Percentiles rank a stretch among this genome's conserved stretches.
Evolutionary conservation across 129 eudicot species (phyloP).

Genomic region (Flaveria trinervia): DNA sequence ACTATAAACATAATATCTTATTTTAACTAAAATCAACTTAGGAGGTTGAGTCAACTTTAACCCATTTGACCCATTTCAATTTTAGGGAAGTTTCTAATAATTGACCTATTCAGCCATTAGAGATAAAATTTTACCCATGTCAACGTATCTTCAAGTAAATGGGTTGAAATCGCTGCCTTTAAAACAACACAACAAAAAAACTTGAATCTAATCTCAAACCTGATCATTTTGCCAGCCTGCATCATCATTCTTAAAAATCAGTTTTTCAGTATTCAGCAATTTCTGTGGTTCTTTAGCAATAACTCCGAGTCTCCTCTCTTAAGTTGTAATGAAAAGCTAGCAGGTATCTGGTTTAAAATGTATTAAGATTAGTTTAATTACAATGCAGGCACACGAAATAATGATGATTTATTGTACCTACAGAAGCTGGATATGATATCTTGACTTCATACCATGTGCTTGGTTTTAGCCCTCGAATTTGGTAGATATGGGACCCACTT

Average conservation of each 20-base stretch:
- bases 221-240: slow-evolving; percentile 29
- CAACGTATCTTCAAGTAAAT: neutral
- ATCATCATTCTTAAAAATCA: slow-evolving; percentile 66
- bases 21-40: neutral
- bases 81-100: neutral
- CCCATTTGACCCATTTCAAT: neutral
- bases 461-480: slow-evolving; percentile 64
- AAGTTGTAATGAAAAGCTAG: slow-evolving; percentile 73
- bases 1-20: neutral
- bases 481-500: slow-evolving; percentile 65
- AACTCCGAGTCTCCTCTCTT: slow-evolving; percentile 43
- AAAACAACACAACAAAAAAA: neutral
- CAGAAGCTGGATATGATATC: slow-evolving; percentile 99
- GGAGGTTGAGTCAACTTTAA: neutral
- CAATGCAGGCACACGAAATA: neutral
- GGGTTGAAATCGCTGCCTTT: neutral
- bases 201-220: slow-evolving; percentile 44
- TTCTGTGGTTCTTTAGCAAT: slow-evolving; percentile 54
- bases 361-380: neutral
- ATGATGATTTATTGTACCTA: slow-evolving; percentile 44
- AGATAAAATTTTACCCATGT: neutral
- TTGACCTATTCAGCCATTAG: neutral
- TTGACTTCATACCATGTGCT: slow-evolving; percentile 90
- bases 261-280: slow-evolving; percentile 85
- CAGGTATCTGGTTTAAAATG: slow-evolving; percentile 60